Percentiles rank a stretch among this genome's conserved stretches.
phyloP scores from a whole-genome alignment of 176 grass and related monocot species.

The Calamus simplicifolius region DNA sequence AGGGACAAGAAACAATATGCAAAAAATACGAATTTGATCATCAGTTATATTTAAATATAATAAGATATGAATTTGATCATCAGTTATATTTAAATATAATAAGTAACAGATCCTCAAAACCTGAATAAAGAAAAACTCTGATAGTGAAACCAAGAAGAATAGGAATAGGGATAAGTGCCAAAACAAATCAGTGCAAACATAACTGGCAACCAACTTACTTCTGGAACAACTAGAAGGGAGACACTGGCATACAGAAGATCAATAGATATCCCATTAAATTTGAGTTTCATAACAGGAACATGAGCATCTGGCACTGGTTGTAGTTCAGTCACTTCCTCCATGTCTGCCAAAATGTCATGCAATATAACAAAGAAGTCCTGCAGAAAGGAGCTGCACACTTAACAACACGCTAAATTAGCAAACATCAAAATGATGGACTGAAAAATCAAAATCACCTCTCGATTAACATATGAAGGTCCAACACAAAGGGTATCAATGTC shows the following conservation, averaged over 20 bases:
- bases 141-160: no score
- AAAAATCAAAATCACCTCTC: conserved; percentile 49
- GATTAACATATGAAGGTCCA: conserved; percentile 94
- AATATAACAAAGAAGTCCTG: conserved; percentile 91
- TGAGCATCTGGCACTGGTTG: conserved; percentile 92
- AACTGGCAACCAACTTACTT: conserved; percentile 28
- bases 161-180: no score
- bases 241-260: conserved; percentile 98
- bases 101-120: no score
- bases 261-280: conserved; percentile 89
- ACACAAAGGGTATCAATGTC: conserved; percentile 96
- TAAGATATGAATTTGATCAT: no score
- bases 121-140: no score
- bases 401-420: no score
- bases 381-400: conserved; percentile 12
- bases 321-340: conserved; percentile 70
- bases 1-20: no score
- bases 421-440: no score
- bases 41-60: no score
- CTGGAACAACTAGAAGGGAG: conserved; percentile 74
- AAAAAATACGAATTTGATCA: no score
- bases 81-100: no score
- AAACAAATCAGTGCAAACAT: no score
- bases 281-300: conserved; percentile 98
- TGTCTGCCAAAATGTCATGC: conserved; percentile 65